These are phyloP conservation scores for Boechera divaricarpa DNA, from an alignment of 345 rosid species.

Conservation along the genomic window DNA sequence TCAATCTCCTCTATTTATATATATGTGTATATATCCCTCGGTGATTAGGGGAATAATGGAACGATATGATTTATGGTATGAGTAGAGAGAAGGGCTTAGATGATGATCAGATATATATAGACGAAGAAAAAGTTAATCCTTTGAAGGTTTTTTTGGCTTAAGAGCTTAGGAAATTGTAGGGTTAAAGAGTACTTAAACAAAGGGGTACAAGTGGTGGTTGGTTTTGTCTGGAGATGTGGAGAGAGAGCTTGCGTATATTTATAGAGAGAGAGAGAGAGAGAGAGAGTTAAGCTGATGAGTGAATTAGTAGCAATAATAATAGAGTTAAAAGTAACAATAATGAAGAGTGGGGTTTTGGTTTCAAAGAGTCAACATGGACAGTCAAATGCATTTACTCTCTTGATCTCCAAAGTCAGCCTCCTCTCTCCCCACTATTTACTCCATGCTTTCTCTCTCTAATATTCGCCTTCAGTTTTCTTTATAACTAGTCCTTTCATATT, in stretches of 20 bases:
- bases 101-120: constrained; percentile 24
- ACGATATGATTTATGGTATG: constrained; percentile 5
- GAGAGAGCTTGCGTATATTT: constrained; percentile 34
- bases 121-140: constrained; percentile 1
- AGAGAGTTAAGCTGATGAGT: constrained; percentile 27
- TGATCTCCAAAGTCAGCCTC: constrained; percentile 66
- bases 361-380: constrained; percentile 67
- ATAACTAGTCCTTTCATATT: constrained; percentile 4
- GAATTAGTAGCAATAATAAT: constrained; percentile 34
- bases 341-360: constrained; percentile 44
- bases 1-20: neutral
- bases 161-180: constrained; percentile 17
- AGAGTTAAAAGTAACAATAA: constrained; percentile 46
- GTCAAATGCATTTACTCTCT: constrained; percentile 68
- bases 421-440: constrained; percentile 27
- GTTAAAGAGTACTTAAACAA: constrained; percentile 17
- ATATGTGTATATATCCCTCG: neutral
- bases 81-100: constrained; percentile 16
- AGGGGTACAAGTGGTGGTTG: constrained; percentile 33
- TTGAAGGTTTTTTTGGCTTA: constrained; percentile 11
- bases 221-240: constrained; percentile 36
- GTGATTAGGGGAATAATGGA: neutral
- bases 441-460: constrained; percentile 34
- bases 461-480: neutral
- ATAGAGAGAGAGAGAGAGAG: constrained; percentile 7